These are phyloP conservation scores for Entrophospora sp. DNA, from an alignment of 192 early-diverging fungal genomes.

Conservation along the genomic window DNA sequence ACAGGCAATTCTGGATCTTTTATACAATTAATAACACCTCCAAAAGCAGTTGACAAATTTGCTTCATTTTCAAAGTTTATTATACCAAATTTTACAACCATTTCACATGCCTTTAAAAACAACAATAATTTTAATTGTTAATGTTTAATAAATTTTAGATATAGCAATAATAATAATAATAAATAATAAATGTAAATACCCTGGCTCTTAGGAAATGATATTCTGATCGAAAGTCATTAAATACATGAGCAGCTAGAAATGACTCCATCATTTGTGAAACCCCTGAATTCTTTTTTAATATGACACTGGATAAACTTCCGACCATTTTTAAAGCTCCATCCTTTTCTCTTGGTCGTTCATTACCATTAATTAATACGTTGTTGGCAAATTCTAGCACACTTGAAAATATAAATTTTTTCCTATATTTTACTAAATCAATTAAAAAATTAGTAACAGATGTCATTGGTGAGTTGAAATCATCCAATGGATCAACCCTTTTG, in stretches of 20 bases:
- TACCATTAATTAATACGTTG: constrained; percentile 56
- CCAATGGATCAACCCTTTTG: constrained; percentile 60
- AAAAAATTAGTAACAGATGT: constrained; percentile 70
- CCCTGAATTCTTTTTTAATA: constrained; percentile 52
- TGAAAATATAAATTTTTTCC: constrained; percentile 71
- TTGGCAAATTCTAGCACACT: constrained; percentile 75
- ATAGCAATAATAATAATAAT: too few species aligned
- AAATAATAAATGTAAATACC: constrained; percentile 39
- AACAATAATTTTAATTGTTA: neutral
- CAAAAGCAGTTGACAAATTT: constrained; percentile 39
- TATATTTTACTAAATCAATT: constrained; percentile 64
- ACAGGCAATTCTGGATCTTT: constrained; percentile 80
- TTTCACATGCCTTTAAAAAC: constrained; percentile 42
- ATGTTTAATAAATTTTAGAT: too few species aligned
- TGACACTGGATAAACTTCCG: constrained; percentile 55
- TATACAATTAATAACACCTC: constrained; percentile 52
- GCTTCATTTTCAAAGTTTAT: constrained; percentile 52
- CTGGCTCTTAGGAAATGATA: constrained; percentile 76
- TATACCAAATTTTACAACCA: constrained; percentile 44
- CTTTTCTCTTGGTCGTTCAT: constrained; percentile 67
- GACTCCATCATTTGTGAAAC: constrained; percentile 68
- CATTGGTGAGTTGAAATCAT: constrained; percentile 75
- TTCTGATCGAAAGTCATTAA: constrained; percentile 83
- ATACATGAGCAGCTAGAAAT: constrained; percentile 77
- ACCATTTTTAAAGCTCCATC: constrained; percentile 91